A percentile compares a stretch with the other conserved stretches of the same genome.
Conservation (phyloP, 2,329 filamentous ascomycete genomes). For the Paecilomyces variotii region DNA sequence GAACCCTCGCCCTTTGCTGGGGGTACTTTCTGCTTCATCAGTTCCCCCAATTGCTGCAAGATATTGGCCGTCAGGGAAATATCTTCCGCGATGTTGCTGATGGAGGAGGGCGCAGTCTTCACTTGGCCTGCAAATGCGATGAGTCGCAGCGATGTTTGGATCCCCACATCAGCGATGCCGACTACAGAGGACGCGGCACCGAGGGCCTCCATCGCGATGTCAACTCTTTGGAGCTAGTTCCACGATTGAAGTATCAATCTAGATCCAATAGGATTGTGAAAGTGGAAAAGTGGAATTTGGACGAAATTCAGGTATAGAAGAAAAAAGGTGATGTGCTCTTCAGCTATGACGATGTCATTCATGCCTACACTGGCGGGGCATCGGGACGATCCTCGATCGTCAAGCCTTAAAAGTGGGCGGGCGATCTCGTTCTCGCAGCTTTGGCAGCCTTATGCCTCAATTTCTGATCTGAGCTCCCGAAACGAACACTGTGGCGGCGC, state of each 20-base stretch:
- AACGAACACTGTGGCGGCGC: no score
- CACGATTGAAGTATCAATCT: background rate
- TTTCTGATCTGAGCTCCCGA: no score
- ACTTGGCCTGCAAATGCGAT: conserved; percentile 6
- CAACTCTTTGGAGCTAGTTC: background rate
- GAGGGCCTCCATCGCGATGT: background rate
- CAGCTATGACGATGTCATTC: no score
- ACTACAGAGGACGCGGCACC: background rate
- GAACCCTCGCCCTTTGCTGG: no score
- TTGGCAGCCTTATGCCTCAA: no score
- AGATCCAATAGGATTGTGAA: no score
- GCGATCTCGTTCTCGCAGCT: no score
- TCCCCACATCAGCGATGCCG: conserved; percentile 2
- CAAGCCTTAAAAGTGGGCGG: no score
- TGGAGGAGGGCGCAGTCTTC: background rate
- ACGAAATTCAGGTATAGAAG: background rate
- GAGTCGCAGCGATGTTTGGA: conserved; percentile 5
- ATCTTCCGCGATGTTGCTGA: background rate
- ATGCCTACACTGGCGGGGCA: no score
- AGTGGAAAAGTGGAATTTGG: background rate
- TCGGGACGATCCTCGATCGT: background rate
- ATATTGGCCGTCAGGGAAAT: background rate
- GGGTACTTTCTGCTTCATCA: background rate
- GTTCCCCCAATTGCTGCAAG: background rate
- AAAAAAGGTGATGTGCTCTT: no score